Evolutionary conservation across 306 rosid genomes (phyloP).

Genomic region (Citrullus mucosospermus): DNA sequence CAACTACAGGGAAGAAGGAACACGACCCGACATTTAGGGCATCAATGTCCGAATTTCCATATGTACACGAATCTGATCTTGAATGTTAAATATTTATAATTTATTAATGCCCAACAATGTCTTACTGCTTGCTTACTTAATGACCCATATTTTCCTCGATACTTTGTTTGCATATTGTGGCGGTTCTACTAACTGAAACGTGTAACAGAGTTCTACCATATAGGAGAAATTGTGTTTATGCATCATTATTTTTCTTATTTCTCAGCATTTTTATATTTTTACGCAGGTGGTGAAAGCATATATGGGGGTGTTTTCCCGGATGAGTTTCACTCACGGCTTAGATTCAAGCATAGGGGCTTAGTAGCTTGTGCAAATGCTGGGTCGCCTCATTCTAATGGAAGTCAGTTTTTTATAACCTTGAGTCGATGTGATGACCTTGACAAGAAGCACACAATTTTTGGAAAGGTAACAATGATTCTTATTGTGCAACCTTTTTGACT

Average conservation of each 20-base stretch:
- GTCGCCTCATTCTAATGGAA: conserved; percentile 66
- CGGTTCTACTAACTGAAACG: background rate
- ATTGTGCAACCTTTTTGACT: background rate
- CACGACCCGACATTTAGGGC: background rate
- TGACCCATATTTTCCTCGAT: background rate
- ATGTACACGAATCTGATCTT: background rate
- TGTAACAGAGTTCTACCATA: background rate
- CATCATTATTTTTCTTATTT: background rate
- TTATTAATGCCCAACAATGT: background rate
- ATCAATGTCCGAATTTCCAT: background rate
- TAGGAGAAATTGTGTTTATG: background rate
- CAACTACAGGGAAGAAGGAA: background rate
- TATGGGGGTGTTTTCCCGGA: conserved; percentile 67
- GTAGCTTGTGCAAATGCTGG: conserved; percentile 88
- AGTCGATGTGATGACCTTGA: conserved; percentile 77
- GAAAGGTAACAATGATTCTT: conserved; percentile 40
- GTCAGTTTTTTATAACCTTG: conserved; percentile 72
- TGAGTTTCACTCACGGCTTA: conserved; percentile 80
- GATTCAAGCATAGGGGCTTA: conserved; percentile 83
- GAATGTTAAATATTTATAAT: background rate
- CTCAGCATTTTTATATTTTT: background rate
- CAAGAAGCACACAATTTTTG: conserved; percentile 68
- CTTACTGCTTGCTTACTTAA: background rate
- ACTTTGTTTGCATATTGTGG: background rate
- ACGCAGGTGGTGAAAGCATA: conserved; percentile 75